Evolutionary conservation across 495 filamentous ascomycete genomes (phyloP).

Genomic region (Podospora appendiculata): DNA sequence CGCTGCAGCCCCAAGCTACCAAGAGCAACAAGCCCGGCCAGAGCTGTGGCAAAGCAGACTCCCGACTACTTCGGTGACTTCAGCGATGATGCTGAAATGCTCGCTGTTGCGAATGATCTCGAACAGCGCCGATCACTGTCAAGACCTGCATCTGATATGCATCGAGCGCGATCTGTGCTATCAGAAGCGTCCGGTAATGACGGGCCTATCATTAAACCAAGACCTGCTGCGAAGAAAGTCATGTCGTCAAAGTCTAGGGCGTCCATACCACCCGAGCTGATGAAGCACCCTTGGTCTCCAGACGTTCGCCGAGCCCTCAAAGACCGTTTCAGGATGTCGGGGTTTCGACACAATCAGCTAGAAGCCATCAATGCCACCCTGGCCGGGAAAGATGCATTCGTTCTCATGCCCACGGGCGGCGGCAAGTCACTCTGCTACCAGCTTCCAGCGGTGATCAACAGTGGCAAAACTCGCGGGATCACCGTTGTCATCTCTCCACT

Average conservation of each 20-base stretch:
- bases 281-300: constrained; percentile 65
- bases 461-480: constrained; percentile 74
- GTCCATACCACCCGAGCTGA: constrained; percentile 29
- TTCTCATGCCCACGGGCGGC: constrained; percentile 95
- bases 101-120: constrained; percentile 51
- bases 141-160: constrained; percentile 9
- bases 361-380: constrained; percentile 94
- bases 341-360: constrained; percentile 86
- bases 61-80: constrained; percentile 57
- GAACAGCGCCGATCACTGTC: constrained; percentile 37
- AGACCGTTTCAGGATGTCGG: constrained; percentile 71
- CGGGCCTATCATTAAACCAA: constrained; percentile 17
- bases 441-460: constrained; percentile 75
- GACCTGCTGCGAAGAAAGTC: constrained; percentile 17
- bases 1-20: no score
- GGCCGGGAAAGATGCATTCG: constrained; percentile 78
- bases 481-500: constrained; percentile 93
- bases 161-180: constrained; percentile 21
- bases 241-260: constrained; percentile 13
- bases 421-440: constrained; percentile 98
- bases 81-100: constrained; percentile 64
- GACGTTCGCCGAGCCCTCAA: constrained; percentile 74
- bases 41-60: background rate
- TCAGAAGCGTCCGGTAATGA: constrained; percentile 32
- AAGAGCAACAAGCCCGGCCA: background rate